Evolutionary conservation across 139 green algal genomes (phyloP).

Genomic region (Chlorella sp.): DNA sequence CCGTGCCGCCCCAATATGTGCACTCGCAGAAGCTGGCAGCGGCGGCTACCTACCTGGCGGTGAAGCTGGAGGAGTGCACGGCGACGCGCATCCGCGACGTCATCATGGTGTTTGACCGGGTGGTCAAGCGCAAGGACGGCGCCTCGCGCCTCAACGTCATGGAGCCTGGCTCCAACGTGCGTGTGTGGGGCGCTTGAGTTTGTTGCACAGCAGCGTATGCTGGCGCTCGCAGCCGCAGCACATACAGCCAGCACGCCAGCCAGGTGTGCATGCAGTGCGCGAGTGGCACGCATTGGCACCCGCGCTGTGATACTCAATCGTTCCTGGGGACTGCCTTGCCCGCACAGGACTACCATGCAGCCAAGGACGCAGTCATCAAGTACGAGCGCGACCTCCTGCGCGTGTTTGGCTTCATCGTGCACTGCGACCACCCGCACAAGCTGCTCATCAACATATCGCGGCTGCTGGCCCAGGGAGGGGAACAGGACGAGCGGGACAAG

Average conservation of each 20-base stretch:
- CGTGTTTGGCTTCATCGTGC: conserved; percentile 49
- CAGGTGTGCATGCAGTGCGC: no score
- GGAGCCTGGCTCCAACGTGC: conserved; percentile 57
- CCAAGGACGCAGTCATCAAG: conserved; percentile 58
- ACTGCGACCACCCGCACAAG: conserved; percentile 91
- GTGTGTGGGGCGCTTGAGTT: not conserved
- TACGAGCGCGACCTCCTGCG: conserved; percentile 78
- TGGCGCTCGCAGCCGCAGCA: no score
- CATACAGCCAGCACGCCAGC: no score
- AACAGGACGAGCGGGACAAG: conserved; percentile 14
- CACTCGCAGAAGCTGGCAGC: conserved; percentile 57
- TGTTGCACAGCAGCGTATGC: no score
- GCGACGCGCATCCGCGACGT: conserved; percentile 30
- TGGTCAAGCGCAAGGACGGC: not conserved
- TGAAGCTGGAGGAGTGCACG: conserved; percentile 85
- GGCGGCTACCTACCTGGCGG: conserved; percentile 66
- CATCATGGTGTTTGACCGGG: conserved; percentile 67
- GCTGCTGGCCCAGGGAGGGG: conserved; percentile 29
- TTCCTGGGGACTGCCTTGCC: no score
- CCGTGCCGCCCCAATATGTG: no score
- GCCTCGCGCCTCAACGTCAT: conserved; percentile 28
- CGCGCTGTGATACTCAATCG: no score
- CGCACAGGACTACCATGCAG: conserved; percentile 53
- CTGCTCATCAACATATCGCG: conserved; percentile 76
- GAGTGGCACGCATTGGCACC: no score